These are phyloP conservation scores for Penicillium sp. DNA, from an alignment of 2,329 filamentous ascomycete species.

Conservation along the genomic window DNA sequence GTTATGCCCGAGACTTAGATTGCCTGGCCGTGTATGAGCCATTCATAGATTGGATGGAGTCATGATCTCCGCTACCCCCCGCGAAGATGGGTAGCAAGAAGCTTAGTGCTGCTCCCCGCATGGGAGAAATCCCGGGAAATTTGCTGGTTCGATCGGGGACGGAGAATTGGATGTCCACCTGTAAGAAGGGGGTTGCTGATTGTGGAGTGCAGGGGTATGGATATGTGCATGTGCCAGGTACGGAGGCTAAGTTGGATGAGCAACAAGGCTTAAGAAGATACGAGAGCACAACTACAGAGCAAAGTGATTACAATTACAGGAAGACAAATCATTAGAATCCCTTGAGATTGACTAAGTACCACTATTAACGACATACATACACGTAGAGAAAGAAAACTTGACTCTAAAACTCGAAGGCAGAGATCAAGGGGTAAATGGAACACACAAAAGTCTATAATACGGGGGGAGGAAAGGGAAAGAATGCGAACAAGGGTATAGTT, in stretches of 20 bases:
- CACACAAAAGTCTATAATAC: constrained; percentile 46
- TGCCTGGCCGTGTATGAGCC: neutral
- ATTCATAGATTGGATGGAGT: neutral
- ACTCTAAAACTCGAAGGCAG: constrained; percentile 36
- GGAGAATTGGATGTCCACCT: constrained; percentile 32
- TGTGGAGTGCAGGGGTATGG: neutral
- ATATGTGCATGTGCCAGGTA: no score
- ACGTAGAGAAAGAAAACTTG: constrained; percentile 42
- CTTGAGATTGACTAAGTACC: constrained; percentile 41
- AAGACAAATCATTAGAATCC: constrained; percentile 33
- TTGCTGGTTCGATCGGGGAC: constrained; percentile 4
- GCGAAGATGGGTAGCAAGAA: constrained; percentile 9
- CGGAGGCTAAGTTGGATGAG: no score
- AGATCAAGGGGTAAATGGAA: constrained; percentile 31
- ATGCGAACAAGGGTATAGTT: constrained; percentile 13
- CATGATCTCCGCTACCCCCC: constrained; percentile 10
- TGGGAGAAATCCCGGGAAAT: constrained; percentile 18
- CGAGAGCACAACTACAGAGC: neutral
- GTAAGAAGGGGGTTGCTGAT: constrained; percentile 19
- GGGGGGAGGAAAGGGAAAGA: constrained; percentile 29
- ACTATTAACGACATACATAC: constrained; percentile 50
- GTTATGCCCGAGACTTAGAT: constrained; percentile 3
- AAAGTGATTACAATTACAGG: neutral
- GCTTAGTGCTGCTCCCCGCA: constrained; percentile 20
- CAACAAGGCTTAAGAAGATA: no score